Base-by-base conservation (phyloP, 2,329 filamentous ascomycete species). In the Alternaria sp. region DNA sequence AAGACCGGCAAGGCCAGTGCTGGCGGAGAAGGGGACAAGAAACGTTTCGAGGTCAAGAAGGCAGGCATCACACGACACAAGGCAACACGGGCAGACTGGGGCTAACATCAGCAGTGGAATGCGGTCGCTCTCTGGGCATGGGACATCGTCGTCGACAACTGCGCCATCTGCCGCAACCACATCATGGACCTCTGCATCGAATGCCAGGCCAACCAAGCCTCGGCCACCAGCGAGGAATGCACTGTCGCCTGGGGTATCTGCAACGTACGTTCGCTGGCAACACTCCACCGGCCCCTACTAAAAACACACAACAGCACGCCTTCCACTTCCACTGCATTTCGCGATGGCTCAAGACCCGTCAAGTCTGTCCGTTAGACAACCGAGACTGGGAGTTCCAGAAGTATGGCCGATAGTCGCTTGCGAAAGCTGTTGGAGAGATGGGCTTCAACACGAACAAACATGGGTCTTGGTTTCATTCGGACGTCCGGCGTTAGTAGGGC, bases 251-350 rank as follows among this genome's bases (percentile, higher is more conserved):
- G 95, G 95, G 95, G 95, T 54, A 97, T 98, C 63, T 99, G 95
- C 85, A 99, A 99, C 76, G 95, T 97, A 81, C 80, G 91, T 84
- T n/a, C 13, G 37, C 14, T 23, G 24, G 14, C 14, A 17, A 5
- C 21, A 24, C 37, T 31, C 5, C 11, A 9, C 11, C n/a, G 10
- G 10, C 6, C 23, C 3, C n/a, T 50, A 62, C 81, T 84, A 71
- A 84, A 67, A 34, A 84, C 67, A 33, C 17, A 40, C 42, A 60
- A 58, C 73, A 99, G 95, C 95, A 99, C 76, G 95, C 95, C 29
- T 99, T 99, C 85, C 95, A 99, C 80, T 99, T 99, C 82, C 95
- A 99, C 82, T 99, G 95, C 83, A 99, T 99, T 76, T 98, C 95
- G 11, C 88, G 95, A 80, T 99, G 95, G 95, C 84, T 99, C 59